phyloP scores from a whole-genome alignment of 495 filamentous ascomycete genomes.

The Aspergillus indologenus region DNA sequence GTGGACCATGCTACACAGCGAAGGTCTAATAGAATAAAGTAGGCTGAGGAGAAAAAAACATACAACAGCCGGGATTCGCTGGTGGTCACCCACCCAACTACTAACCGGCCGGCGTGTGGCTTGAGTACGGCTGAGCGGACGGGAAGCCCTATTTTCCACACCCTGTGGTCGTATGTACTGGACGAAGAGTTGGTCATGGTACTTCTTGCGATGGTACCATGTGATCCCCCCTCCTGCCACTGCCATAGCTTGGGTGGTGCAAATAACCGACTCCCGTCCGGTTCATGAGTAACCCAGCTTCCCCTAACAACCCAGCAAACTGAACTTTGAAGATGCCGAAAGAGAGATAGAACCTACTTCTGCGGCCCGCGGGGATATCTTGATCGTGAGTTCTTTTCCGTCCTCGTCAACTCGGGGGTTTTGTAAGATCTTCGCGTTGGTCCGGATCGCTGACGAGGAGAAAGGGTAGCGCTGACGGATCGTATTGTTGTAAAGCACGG shows the following conservation, averaged over 20 bases:
- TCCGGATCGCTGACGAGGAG: slow-evolving; percentile 31
- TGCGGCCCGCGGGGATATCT: slow-evolving; percentile 77
- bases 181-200: slow-evolving; percentile 1
- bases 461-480: slow-evolving; percentile 26
- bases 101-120: slow-evolving; percentile 50
- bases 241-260: slow-evolving; percentile 4
- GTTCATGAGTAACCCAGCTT: neutral
- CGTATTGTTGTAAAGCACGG: neutral
- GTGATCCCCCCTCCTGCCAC: slow-evolving; percentile 1
- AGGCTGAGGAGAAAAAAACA: slow-evolving; percentile 33
- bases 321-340: slow-evolving; percentile 6
- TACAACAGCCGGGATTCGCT: slow-evolving; percentile 51
- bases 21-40: neutral
- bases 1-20: too few relatives aligned
- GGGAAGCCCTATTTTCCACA: slow-evolving; percentile 51
- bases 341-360: slow-evolving; percentile 53
- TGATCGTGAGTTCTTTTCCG: slow-evolving; percentile 75
- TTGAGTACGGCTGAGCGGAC: slow-evolving; percentile 51
- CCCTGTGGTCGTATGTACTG: slow-evolving; percentile 48
- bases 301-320: neutral
- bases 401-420: slow-evolving; percentile 58
- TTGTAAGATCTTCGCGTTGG: slow-evolving; percentile 32
- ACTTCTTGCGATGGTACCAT: slow-evolving; percentile 10
- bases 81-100: slow-evolving; percentile 52
- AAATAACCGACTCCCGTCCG: neutral